Evolutionary conservation across 352 stramenopile species (phyloP), one percentile per base, ranked within the genome.

Genomic region (Pythium sukuiense): DNA sequence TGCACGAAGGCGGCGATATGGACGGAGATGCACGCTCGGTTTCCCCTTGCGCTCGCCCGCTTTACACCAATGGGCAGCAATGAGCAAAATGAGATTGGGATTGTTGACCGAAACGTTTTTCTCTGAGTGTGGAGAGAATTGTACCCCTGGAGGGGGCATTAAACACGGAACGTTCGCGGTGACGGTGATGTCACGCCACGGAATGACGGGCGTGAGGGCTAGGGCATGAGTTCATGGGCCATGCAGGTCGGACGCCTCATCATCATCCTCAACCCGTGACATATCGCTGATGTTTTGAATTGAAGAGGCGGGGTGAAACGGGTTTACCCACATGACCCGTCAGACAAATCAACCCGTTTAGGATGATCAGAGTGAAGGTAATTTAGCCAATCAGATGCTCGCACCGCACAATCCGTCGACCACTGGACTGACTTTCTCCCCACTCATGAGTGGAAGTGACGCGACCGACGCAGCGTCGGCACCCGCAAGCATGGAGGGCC

Each of bases 91-190:
- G 65, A 67, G 59, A 64, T 67, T 65, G 55, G 56, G 63, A 66
- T 37, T 71, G 65, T 67, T 72, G 65, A 67, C 59, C 53, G 65
- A 72, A 72, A 72, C 65, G 65, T 72, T 72, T 72, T 59, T 52
- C 59, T 52, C 20, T 37, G 33, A 49, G 57, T 58, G 52, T 14
- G 41, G 14, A 12, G 32, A 8, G 13, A 71, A 57, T 67, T 50
- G 53, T 71, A 12, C 29, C 64, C 30, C 64, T 27, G 4, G 7
- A 8, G 53, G 52, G 58, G 49, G 32, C 5, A 55, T 27, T 49
- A 65, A 20, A 43, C 9, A 20, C 41, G 24, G 63, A 64, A 65
- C 48, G n/a, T 61, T 71, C 64, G 58, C 56, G 55, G 32, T 5
- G 27, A 45, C 9, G 18, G 56, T 70, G 57, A 71, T 66, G 64